A percentile compares a stretch with the other conserved stretches of the same genome.
Conservation (phyloP, 2,329 filamentous ascomycete genomes). For the Ophiostoma fasciatum region DNA sequence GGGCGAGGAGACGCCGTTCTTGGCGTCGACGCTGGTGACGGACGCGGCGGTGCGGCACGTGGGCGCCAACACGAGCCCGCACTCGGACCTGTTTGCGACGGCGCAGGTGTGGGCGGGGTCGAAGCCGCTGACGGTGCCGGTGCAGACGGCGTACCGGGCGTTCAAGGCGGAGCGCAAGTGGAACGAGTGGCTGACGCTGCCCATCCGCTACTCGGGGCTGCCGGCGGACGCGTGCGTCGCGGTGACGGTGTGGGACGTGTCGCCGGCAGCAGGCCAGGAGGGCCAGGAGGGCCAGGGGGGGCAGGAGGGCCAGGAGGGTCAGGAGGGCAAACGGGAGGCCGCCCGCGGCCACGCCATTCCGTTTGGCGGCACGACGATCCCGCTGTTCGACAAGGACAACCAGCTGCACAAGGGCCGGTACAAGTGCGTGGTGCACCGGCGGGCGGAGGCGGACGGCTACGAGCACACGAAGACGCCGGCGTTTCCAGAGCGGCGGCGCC, state of each 20-base stretch:
- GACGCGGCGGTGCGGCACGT: slow-evolving; percentile 71
- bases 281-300: slow-evolving; percentile 27
- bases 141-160: slow-evolving; percentile 84
- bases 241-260: slow-evolving; percentile 91
- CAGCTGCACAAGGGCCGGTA: slow-evolving; percentile 84
- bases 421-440: slow-evolving; percentile 74
- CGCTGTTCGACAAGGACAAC: slow-evolving; percentile 84
- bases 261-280: slow-evolving; percentile 60
- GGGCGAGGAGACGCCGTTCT: slow-evolving; percentile 59
- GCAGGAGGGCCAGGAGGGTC: too few species aligned
- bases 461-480: slow-evolving; percentile 69
- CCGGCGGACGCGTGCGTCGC: slow-evolving; percentile 73
- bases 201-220: slow-evolving; percentile 68
- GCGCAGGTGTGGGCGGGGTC: slow-evolving; percentile 92
- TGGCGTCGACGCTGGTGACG: slow-evolving; percentile 64
- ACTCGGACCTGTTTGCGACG: slow-evolving; percentile 86
- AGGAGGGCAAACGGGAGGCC: slow-evolving; percentile 38
- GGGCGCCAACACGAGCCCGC: slow-evolving; percentile 62
- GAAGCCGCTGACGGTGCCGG: slow-evolving; percentile 80
- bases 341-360: slow-evolving; percentile 67
- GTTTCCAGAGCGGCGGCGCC: slow-evolving; percentile 31
- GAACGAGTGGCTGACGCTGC: slow-evolving; percentile 93
- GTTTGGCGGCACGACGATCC: slow-evolving; percentile 85
- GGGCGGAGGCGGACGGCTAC: slow-evolving; percentile 72
- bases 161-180: slow-evolving; percentile 67